Conservation (phyloP, 805 yeast species). For the Ogataea minuta region DNA sequence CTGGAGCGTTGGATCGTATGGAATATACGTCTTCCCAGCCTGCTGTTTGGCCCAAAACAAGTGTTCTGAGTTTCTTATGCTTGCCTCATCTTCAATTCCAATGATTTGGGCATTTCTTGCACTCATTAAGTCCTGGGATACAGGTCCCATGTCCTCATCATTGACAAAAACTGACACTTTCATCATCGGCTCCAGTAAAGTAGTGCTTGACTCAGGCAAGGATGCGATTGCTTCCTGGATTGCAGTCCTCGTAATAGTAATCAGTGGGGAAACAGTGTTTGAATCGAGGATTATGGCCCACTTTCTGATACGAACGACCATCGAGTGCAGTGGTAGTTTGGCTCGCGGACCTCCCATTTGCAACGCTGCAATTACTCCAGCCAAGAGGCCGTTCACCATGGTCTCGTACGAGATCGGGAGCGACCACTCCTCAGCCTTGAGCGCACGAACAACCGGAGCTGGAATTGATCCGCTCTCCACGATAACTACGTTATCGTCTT, state of each 20-base stretch:
- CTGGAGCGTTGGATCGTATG: conserved; percentile 68
- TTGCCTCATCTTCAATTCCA: conserved; percentile 64
- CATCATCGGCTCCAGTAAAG: conserved; percentile 88
- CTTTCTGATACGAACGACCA: conserved; percentile 49
- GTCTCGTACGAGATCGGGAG: conserved; percentile 44
- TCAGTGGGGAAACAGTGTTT: conserved; percentile 37
- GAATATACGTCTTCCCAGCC: conserved; percentile 65
- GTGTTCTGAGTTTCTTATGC: conserved; percentile 30
- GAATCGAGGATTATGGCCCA: conserved; percentile 57
- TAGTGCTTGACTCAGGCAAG: conserved; percentile 35
- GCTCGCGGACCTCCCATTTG: conserved; percentile 67
- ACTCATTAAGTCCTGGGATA: conserved; percentile 80
- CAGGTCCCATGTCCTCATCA: conserved; percentile 75
- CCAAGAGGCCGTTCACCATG: conserved; percentile 50
- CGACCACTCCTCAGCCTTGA: conserved; percentile 42
- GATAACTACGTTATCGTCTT: conserved; percentile 49
- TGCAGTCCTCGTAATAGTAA: conserved; percentile 46
- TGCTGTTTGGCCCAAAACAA: conserved; percentile 50
- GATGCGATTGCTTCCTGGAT: conserved; percentile 38
- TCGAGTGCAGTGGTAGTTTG: conserved; percentile 56
- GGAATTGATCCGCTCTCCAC: conserved; percentile 34
- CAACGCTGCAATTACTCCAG: conserved; percentile 60
- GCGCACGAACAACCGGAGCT: conserved; percentile 20
- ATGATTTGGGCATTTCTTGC: conserved; percentile 72
- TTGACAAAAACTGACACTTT: conserved; percentile 61